A percentile compares a stretch with the other conserved stretches of the same genome.
Conservation (phyloP, 2,329 filamentous ascomycete species). For the Colletotrichum somersetense region DNA sequence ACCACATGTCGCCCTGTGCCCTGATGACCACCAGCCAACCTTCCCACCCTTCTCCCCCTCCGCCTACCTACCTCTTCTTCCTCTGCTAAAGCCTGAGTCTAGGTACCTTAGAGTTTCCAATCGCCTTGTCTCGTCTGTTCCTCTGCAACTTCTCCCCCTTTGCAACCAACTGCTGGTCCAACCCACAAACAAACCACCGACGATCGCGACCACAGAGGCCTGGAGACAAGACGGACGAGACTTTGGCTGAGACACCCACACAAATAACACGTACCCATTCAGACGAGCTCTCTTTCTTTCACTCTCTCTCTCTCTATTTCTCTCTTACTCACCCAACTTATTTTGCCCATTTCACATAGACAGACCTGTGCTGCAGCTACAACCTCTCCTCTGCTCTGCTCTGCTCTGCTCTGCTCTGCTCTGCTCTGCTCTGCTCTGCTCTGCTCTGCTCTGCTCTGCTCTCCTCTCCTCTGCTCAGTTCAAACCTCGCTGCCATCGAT, state of each 20-base stretch:
- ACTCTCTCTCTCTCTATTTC: not conserved
- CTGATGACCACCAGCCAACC: not conserved
- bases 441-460: not conserved
- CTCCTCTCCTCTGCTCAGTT: not conserved
- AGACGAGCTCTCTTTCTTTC: not conserved
- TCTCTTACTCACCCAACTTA: not conserved
- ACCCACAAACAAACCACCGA: conserved; percentile 13
- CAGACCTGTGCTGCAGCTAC: not conserved
- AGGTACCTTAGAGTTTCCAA: not conserved
- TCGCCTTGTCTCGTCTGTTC: conserved; percentile 2
- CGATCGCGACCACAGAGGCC: conserved; percentile 23
- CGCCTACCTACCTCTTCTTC: too few species aligned
- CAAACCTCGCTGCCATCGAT: conserved; percentile 9
- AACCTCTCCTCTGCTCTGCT: not conserved
- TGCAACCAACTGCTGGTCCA: not conserved
- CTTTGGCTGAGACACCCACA: conserved; percentile 37
- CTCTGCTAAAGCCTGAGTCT: not conserved
- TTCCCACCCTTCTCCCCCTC: conserved; percentile 1
- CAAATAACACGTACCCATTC: conserved; percentile 31
- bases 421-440: not conserved
- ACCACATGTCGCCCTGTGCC: conserved; percentile 25
- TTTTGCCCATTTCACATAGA: not conserved
- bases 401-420: not conserved
- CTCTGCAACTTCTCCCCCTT: not conserved
- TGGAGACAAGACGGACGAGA: conserved; percentile 19